Evolutionary conservation across 2,329 filamentous ascomycete species (phyloP).

Genomic region (Fusarium praegraminearum): DNA sequence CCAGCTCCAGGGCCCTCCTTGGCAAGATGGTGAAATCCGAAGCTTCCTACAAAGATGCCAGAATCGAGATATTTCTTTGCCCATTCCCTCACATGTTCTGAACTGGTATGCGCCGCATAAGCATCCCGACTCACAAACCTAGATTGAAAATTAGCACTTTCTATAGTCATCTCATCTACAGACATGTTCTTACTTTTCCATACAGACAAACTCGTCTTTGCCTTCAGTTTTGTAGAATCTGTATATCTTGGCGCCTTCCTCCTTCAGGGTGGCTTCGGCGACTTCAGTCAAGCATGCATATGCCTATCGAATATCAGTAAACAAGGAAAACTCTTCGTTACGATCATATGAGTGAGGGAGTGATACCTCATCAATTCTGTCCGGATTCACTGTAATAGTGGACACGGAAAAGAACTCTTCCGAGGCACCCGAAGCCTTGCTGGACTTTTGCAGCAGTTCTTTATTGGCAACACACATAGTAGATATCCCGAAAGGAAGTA

Average conservation of each 20-base stretch:
- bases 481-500: rapidly evolving
- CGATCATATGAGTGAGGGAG: rapidly evolving
- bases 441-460: background rate
- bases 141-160: rapidly evolving
- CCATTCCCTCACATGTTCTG: slow-evolving; percentile 20
- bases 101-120: slow-evolving; percentile 8
- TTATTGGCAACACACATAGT: background rate
- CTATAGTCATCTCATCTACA: rapidly evolving
- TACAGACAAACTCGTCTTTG: slow-evolving; percentile 12
- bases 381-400: slow-evolving; percentile 7
- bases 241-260: slow-evolving; percentile 16
- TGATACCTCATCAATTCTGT: slow-evolving; percentile 2
- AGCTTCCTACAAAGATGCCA: slow-evolving; percentile 19
- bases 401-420: slow-evolving; percentile 19
- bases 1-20: slow-evolving; percentile 13
- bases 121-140: slow-evolving; percentile 16
- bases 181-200: slow-evolving; percentile 4
- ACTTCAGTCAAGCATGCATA: slow-evolving; percentile 8
- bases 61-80: slow-evolving; percentile 17
- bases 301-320: background rate
- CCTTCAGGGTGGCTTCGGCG: slow-evolving; percentile 10
- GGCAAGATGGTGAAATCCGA: slow-evolving; percentile 8
- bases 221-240: slow-evolving; percentile 24
- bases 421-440: background rate
- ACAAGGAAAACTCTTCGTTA: background rate